Conservation (phyloP, 257 asterid species). For the Ilex asprella region DNA sequence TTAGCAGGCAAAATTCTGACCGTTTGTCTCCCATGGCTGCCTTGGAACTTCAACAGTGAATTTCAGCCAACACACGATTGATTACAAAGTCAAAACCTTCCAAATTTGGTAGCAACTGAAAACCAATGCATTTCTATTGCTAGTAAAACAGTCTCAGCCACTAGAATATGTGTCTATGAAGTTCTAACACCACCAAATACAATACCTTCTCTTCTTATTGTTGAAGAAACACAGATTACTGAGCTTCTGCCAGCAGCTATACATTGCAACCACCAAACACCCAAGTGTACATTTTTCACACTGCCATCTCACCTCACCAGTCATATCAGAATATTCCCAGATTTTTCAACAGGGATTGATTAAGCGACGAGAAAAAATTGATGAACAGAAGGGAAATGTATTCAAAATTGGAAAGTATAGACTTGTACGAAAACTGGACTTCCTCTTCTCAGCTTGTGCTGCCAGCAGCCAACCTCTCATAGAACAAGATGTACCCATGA, state of each 20-base stretch:
- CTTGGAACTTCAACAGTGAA: no score
- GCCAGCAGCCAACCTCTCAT: constrained; percentile 43
- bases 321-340: constrained; percentile 10
- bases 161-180: no score
- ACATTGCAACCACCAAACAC: constrained; percentile 23
- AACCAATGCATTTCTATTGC: no score
- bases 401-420: constrained; percentile 23
- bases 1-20: no score
- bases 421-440: constrained; percentile 11
- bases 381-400: constrained; percentile 15
- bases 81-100: no score
- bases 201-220: constrained; percentile 20
- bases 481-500: constrained; percentile 77
- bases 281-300: constrained; percentile 20
- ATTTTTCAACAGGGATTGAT: background rate
- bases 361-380: constrained; percentile 3
- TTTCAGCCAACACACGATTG: no score
- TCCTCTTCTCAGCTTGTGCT: constrained; percentile 39
- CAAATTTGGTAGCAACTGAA: no score
- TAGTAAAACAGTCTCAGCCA: no score
- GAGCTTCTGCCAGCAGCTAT: constrained; percentile 32
- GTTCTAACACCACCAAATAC: constrained; percentile 9
- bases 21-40: no score
- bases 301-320: constrained; percentile 19
- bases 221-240: constrained; percentile 23